Conservation (phyloP, 768 basidiomycete species). For the Xerocomus brunneocitrinus region DNA sequence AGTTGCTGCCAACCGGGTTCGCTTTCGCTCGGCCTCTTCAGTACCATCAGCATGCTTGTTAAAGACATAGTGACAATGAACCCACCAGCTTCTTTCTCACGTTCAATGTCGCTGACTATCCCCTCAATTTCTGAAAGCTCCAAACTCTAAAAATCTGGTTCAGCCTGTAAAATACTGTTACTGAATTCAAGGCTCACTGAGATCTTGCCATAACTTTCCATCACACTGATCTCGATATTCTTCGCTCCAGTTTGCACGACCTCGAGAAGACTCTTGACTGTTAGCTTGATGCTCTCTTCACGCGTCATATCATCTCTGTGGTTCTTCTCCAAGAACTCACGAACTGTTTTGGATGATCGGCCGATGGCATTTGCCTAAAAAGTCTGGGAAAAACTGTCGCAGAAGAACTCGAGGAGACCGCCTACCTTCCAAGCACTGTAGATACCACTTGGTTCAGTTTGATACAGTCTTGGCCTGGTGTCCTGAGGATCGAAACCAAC, state of each 20-base stretch:
- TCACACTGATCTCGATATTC: slow-evolving; percentile 98
- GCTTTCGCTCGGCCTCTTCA: slow-evolving; percentile 92
- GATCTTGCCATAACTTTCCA: slow-evolving; percentile 93
- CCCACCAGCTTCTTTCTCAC: slow-evolving; percentile 93
- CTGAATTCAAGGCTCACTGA: slow-evolving; percentile 49
- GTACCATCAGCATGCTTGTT: slow-evolving; percentile 1
- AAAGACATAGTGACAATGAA: not conserved
- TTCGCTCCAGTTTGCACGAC: slow-evolving; percentile 99
- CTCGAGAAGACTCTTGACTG: slow-evolving; percentile 92
- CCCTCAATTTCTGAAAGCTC: slow-evolving; percentile 84
- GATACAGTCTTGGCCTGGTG: slow-evolving; percentile 80
- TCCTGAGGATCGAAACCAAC: slow-evolving; percentile 97
- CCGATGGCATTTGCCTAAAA: slow-evolving; percentile 93
- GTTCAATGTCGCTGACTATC: slow-evolving; percentile 90
- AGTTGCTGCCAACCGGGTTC: slow-evolving; percentile 84
- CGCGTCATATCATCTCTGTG: slow-evolving; percentile 86
- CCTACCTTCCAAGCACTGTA: slow-evolving; percentile 97
- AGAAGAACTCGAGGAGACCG: not conserved
- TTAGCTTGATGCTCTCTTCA: slow-evolving; percentile 90
- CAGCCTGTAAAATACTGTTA: not conserved
- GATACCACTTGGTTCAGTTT: slow-evolving; percentile 97
- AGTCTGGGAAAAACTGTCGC: not conserved
- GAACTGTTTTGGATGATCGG: slow-evolving; percentile 95
- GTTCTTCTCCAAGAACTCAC: slow-evolving; percentile 98
- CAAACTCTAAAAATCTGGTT: slow-evolving; percentile 55